phyloP scores from a whole-genome alignment of 2,329 filamentous ascomycete species.

The Pseudopithomyces maydicus region DNA sequence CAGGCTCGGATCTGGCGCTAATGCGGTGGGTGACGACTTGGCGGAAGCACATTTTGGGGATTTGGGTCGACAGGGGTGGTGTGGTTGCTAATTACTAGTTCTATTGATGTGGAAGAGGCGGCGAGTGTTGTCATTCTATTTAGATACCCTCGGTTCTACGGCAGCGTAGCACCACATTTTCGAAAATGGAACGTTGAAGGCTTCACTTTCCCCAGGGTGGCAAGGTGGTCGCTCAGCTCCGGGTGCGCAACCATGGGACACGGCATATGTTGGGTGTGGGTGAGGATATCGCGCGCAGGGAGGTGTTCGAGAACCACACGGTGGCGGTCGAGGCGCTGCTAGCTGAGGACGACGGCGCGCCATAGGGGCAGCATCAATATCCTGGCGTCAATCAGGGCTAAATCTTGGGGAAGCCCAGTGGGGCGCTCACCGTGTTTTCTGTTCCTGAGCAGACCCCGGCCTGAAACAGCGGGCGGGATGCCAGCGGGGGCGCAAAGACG shows the following conservation, averaged over 20 bases:
- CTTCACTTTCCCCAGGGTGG: conserved; percentile 6
- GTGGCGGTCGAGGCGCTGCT: conserved; percentile 2
- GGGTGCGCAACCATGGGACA: conserved; percentile 18
- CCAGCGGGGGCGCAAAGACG: conserved; percentile 21
- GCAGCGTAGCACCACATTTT: not conserved
- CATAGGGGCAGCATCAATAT: conserved; percentile 3
- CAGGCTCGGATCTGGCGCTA: conserved; percentile 8
- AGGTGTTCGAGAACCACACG: not conserved
- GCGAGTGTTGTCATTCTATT: conserved; percentile 20
- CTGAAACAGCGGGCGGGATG: conserved; percentile 33
- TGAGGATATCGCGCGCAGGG: conserved; percentile 4
- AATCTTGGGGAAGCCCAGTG: conserved; percentile 4
- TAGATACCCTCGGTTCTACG: conserved; percentile 33
- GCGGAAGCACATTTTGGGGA: conserved; percentile 4
- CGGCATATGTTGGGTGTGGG: conserved; percentile 25
- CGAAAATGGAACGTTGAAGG: not conserved
- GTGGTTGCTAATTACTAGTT: conserved; percentile 7
- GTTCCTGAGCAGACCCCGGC: conserved; percentile 20
- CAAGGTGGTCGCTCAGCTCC: conserved; percentile 16
- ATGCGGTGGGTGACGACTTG: conserved; percentile 6
- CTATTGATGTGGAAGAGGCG: conserved; percentile 3
- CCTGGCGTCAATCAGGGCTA: conserved; percentile 10
- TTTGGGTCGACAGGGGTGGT: not conserved
- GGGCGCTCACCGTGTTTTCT: conserved; percentile 9
- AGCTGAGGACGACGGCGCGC: conserved; percentile 1